A percentile compares a stretch with the other conserved stretches of the same genome.
These are phyloP conservation scores for Digitaria exilis DNA, from an alignment of 202 grass and related monocot species.

Conservation along the genomic window DNA sequence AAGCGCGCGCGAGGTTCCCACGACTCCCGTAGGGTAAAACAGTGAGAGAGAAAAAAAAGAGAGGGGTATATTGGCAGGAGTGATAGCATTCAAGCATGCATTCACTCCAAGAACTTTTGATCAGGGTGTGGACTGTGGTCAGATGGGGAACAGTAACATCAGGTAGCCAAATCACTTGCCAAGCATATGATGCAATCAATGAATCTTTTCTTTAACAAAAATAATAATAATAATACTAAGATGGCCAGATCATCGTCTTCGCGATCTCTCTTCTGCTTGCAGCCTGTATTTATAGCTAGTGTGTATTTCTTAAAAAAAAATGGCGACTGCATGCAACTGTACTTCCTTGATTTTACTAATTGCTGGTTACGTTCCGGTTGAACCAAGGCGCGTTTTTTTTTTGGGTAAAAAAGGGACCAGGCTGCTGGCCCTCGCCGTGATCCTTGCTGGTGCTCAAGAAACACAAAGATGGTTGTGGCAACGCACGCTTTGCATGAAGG, in stretches of 20 bases:
- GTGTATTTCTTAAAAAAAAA: no score
- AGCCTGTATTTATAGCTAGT: background rate
- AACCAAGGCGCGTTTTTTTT: background rate
- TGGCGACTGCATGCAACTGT: background rate
- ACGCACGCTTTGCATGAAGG: background rate
- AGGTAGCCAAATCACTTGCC: background rate
- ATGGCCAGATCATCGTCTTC: background rate
- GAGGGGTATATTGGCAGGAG: background rate
- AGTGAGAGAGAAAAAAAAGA: background rate
- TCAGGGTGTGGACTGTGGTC: background rate
- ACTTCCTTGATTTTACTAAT: background rate
- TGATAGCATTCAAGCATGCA: slow-evolving; percentile 21
- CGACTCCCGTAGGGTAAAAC: background rate
- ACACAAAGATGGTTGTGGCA: slow-evolving; percentile 16
- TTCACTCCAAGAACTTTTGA: slow-evolving; percentile 25
- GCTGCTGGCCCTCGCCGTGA: background rate
- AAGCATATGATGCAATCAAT: background rate
- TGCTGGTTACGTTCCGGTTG: background rate
- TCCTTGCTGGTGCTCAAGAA: background rate
- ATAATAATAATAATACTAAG: background rate
- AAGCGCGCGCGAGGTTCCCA: background rate
- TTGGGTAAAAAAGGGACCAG: no score
- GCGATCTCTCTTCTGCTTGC: background rate
- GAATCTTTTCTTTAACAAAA: background rate
- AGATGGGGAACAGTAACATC: background rate